Evolutionary conservation across 1,284 basidiomycete genomes (phyloP), one percentile per base, ranked within the genome.

Genomic region (Bondarzewia mesenterica): DNA sequence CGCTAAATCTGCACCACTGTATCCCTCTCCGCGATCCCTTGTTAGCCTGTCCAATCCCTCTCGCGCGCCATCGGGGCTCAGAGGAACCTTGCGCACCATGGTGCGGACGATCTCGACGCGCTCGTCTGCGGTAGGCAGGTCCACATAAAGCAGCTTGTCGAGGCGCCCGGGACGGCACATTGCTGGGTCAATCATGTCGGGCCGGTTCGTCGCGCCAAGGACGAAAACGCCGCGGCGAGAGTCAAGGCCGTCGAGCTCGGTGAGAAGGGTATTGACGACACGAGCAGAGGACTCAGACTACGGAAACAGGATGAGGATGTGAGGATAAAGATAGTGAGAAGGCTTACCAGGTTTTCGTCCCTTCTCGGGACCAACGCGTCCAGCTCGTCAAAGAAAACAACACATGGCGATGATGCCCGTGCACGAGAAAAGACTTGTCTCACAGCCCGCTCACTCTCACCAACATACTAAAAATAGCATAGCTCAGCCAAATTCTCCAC

Each of bases 101-200:
- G 92, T 93, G 43, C 80, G 74, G 45, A 90, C 70, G 53, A 99
- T 95, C 64, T 98, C 94, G 5, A 78, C 77, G 10, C 95, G 80
- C 67, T 97, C 95, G 12, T 72, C 63, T 0, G 84, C 56, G 0
- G 74, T 71, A 1, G 95, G 95, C 1, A 98, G 73, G 63, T 98
- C 95, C 57, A 99, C 94, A 61, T 97, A 99, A 23, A 99, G 77
- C 6, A 98, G 77, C 66, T 97, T 98, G 72, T 99, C 95, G 12
- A 99, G 77, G 2, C 95, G 81, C 0, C 95, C 95, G 0, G 95
- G 95, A 15, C 94, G 86, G 49, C 93, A 92, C 94, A 98, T 97
- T 4, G 95, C 95, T 1, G 95, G 95, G 62, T 98, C 95, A 54
- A 98, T 93, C 83, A 98, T 97, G 69, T 98, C 95, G 0, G 95